Percentiles rank a stretch among this genome's conserved stretches.
phyloP scores from a whole-genome alignment of 257 asterid genomes.

The Paraleonurus japonicus region DNA sequence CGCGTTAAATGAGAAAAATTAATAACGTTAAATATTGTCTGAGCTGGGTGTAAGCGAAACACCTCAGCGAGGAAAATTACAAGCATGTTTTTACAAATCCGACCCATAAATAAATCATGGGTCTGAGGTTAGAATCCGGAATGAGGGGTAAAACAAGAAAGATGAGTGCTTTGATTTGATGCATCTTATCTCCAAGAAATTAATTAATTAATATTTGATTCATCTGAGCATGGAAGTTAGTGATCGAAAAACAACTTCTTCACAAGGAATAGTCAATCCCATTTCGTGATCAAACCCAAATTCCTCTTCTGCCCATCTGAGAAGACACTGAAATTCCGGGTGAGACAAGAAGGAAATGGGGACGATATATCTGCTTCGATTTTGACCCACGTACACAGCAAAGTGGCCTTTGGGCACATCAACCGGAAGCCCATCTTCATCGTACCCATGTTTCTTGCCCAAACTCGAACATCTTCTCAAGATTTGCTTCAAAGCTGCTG shows the following conservation, averaged over 20 bases:
- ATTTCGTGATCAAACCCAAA: conserved; percentile 50
- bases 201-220: no score
- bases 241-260: conserved; percentile 41
- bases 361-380: conserved; percentile 42
- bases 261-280: conserved; percentile 53
- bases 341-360: conserved; percentile 47
- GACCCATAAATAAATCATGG: conserved; percentile 15
- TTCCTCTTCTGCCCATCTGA: conserved; percentile 44
- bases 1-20: no score
- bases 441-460: conserved; percentile 38
- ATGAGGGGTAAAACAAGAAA: no score
- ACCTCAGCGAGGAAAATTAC: conserved; percentile 31
- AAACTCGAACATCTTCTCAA: conserved; percentile 44
- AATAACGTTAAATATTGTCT: conserved; percentile 22
- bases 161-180: no score
- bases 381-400: conserved; percentile 47
- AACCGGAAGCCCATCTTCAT: conserved; percentile 36
- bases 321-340: conserved; percentile 53
- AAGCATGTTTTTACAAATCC: conserved; percentile 25
- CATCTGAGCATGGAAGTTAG: conserved; percentile 38
- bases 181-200: no score
- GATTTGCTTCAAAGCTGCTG: conserved; percentile 41
- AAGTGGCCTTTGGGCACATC: conserved; percentile 57
- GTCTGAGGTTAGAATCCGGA: conserved; percentile 18
- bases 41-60: conserved; percentile 20